Base-by-base conservation (phyloP, 208 protist species). In the Trypanosoma brucei region DNA sequence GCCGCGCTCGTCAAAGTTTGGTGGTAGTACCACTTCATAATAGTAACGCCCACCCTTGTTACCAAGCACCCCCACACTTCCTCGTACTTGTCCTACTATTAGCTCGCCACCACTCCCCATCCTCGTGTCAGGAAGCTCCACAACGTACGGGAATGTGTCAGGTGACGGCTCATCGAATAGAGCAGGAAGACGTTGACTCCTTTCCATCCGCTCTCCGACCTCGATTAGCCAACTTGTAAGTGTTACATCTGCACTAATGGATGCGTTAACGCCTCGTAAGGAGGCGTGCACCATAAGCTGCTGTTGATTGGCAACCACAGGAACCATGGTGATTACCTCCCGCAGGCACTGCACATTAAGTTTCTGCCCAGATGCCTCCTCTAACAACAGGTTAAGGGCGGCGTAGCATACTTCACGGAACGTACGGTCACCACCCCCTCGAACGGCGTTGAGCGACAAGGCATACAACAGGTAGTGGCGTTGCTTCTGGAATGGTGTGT, bases 51-150 rank as follows among this genome's bases (percentile, higher is more conserved):
- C 85, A 1, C 78, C 76, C 35, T 77, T 79, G 44, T 62, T 84
- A 31, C 80, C 67, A n/a, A 75, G 59, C 11, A 87, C 70, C 13
- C 83, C 84, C 35, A 89, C 68, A 58, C 81, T 95, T 46, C 90
- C 90, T 37, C 86, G 90, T 37, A 95, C 76, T 75, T 95, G 90
- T 5, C 90, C 90, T 0, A 85, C 69, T 61, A 83, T 76, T 38
- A 95, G 75, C 62, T 92, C 80, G 0, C 85, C 86, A 14, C 74
- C 78, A 59, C 90, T 84, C 48, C 75, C 83, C 44, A 92, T 59
- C 1, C 69, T 77, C 22, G 90, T 93, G 35, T 92, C 78, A 5
- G 81, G 75, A 22, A 95, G 79, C 2, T 83, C 64, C 2, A 93
- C 79, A 2, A 84, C 30, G 74, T 89, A 81, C n/a, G 86, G 84